Conservation (phyloP, 495 filamentous ascomycete genomes). For the Sporormia fimetaria region DNA sequence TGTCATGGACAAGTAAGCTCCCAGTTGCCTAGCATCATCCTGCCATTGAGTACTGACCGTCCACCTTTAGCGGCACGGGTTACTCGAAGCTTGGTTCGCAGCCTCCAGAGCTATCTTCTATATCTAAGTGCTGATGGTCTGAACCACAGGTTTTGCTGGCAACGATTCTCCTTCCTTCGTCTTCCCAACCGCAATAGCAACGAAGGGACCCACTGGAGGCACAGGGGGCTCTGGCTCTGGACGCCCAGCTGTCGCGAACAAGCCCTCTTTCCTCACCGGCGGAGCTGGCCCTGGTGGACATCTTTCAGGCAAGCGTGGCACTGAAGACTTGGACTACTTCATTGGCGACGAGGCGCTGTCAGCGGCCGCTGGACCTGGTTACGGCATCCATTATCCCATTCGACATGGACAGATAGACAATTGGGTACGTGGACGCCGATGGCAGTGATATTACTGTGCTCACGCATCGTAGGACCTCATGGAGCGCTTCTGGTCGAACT, state of each 20-base stretch:
- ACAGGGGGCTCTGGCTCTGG: conserved; percentile 68
- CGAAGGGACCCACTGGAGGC: conserved; percentile 64
- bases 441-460: neutral
- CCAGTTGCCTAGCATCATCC: conserved; percentile 8
- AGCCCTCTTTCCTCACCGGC: conserved; percentile 89
- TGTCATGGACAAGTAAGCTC: conserved; percentile 99
- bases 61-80: conserved; percentile 74
- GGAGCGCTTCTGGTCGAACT: conserved; percentile 99
- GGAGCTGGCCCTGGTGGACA: conserved; percentile 71
- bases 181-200: conserved; percentile 96
- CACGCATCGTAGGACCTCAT: conserved; percentile 63
- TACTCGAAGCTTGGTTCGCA: conserved; percentile 86
- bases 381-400: conserved; percentile 93
- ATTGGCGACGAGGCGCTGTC: conserved; percentile 93
- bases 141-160: conserved; percentile 78
- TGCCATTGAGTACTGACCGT: conserved; percentile 20
- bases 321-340: conserved; percentile 96
- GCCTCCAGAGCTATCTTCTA: conserved; percentile 24
- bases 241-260: conserved; percentile 79
- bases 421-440: conserved; percentile 48
- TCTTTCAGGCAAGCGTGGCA: conserved; percentile 83
- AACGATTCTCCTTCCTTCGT: conserved; percentile 99
- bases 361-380: conserved; percentile 74
- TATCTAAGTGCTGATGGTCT: conserved; percentile 5
- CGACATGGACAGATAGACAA: conserved; percentile 97